Conservation (phyloP, 208 protist species). For the Trypanosoma lewisi region DNA sequence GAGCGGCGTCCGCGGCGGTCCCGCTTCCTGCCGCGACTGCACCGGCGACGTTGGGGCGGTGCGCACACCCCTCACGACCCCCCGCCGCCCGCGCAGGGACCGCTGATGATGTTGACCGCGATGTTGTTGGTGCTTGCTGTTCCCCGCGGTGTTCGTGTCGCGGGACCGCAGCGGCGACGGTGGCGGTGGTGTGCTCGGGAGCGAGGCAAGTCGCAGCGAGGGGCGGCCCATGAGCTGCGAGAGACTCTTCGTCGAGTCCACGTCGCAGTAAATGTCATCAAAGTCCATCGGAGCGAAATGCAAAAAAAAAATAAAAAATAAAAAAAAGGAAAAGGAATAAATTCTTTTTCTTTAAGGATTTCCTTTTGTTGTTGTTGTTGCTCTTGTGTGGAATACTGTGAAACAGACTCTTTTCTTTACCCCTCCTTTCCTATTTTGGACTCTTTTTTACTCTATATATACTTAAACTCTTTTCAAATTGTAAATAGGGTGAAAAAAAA, state of each 20-base stretch:
- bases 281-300: conserved; percentile 7
- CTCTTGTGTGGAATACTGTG: too few relatives aligned
- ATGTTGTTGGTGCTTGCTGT: background rate
- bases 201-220: background rate
- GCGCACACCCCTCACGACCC: background rate
- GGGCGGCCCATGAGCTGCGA: conserved; percentile 17
- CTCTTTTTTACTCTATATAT: too few relatives aligned
- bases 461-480: background rate
- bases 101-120: too few relatives aligned
- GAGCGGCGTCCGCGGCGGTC: background rate
- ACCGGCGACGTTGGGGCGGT: conserved; percentile 19
- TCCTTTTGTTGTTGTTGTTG: background rate
- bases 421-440: too few relatives aligned
- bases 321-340: background rate
- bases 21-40: background rate
- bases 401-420: too few relatives aligned
- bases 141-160: conserved; percentile 5
- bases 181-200: background rate
- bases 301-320: background rate
- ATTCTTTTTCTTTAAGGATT: background rate
- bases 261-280: conserved; percentile 16
- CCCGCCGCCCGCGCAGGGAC: background rate
- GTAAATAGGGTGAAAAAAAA: background rate
- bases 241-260: conserved; percentile 7
- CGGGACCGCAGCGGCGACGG: background rate